Percentiles rank a stretch among this genome's conserved stretches.
phyloP scores from a whole-genome alignment of 768 basidiomycete species.

The Auricularia sp. region DNA sequence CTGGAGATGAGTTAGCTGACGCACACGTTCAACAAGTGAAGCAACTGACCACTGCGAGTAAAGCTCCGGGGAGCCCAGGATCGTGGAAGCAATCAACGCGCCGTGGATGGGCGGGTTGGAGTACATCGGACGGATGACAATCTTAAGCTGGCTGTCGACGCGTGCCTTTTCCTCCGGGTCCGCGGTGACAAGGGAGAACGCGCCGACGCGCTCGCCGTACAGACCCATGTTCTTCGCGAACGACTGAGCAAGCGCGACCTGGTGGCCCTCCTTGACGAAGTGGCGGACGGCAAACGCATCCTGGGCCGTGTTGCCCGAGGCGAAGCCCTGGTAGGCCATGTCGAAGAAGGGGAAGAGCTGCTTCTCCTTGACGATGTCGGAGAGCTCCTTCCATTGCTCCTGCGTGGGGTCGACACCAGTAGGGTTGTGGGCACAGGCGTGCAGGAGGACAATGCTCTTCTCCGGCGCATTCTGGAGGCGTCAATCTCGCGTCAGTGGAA shows the following conservation, averaged over 20 bases:
- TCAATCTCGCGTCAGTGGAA: not conserved
- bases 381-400: slow-evolving; percentile 87
- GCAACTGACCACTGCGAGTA: slow-evolving; percentile 59
- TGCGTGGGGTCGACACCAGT: slow-evolving; percentile 92
- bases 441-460: slow-evolving; percentile 76
- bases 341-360: slow-evolving; percentile 97
- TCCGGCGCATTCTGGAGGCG: slow-evolving; percentile 52
- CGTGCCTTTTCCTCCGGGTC: slow-evolving; percentile 71
- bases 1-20: slow-evolving; percentile 9
- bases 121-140: slow-evolving; percentile 91
- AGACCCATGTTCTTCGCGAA: slow-evolving; percentile 99
- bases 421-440: slow-evolving; percentile 99
- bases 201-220: slow-evolving; percentile 97
- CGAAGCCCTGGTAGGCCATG: slow-evolving; percentile 99
- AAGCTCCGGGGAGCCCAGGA: slow-evolving; percentile 63
- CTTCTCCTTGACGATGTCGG: slow-evolving; percentile 77
- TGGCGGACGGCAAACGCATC: slow-evolving; percentile 94
- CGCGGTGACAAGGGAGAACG: slow-evolving; percentile 72
- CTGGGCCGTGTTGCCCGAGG: slow-evolving; percentile 79
- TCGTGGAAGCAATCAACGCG: slow-evolving; percentile 75
- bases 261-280: slow-evolving; percentile 85
- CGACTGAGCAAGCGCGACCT: slow-evolving; percentile 83
- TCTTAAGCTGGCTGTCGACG: slow-evolving; percentile 90
- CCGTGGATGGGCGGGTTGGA: slow-evolving; percentile 94
- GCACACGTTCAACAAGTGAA: not conserved